phyloP scores from a whole-genome alignment of 148 eudicot species.

The Pharnaceum exiguum region DNA sequence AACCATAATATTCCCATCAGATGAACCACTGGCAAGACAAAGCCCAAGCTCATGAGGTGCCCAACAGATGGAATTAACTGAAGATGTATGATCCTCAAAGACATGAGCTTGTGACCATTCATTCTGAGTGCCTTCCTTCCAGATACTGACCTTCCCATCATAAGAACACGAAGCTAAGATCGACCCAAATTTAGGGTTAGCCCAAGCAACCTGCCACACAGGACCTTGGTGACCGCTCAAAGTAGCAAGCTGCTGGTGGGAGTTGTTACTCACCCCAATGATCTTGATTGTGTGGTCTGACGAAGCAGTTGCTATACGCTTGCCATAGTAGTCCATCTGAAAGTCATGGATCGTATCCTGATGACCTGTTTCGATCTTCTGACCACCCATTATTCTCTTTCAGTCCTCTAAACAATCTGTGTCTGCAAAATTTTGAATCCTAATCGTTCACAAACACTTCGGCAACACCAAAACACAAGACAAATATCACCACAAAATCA shows the following conservation, averaged over 20 bases:
- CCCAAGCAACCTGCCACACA: slow-evolving; percentile 46
- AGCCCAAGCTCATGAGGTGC: slow-evolving; percentile 43
- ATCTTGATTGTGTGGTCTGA: slow-evolving; percentile 37
- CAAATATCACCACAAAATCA: too few relatives aligned
- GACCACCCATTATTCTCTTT: slow-evolving; percentile 24
- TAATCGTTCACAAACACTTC: too few relatives aligned
- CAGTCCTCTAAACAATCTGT: neutral
- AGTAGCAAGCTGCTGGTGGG: slow-evolving; percentile 41
- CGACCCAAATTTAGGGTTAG: slow-evolving; percentile 37
- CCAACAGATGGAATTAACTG: slow-evolving; percentile 42
- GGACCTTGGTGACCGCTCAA: slow-evolving; percentile 40
- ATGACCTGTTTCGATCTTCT: slow-evolving; percentile 42
- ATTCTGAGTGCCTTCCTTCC: slow-evolving; percentile 44
- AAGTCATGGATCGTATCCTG: slow-evolving; percentile 34
- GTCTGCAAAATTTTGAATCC: slow-evolving; percentile 5
- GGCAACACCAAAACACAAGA: too few relatives aligned
- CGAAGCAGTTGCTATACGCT: slow-evolving; percentile 41
- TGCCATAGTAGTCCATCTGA: slow-evolving; percentile 45
- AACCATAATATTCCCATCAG: slow-evolving; percentile 36
- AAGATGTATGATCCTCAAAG: slow-evolving; percentile 32
- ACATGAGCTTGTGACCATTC: slow-evolving; percentile 35
- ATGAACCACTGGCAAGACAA: slow-evolving; percentile 35
- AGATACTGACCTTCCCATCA: slow-evolving; percentile 35
- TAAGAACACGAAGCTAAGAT: slow-evolving; percentile 35
- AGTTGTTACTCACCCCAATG: slow-evolving; percentile 33